Evolutionary conservation across 2,329 filamentous ascomycete genomes (phyloP), one percentile per base, ranked within the genome.

Genomic region (Cladorrhinum sp.): DNA sequence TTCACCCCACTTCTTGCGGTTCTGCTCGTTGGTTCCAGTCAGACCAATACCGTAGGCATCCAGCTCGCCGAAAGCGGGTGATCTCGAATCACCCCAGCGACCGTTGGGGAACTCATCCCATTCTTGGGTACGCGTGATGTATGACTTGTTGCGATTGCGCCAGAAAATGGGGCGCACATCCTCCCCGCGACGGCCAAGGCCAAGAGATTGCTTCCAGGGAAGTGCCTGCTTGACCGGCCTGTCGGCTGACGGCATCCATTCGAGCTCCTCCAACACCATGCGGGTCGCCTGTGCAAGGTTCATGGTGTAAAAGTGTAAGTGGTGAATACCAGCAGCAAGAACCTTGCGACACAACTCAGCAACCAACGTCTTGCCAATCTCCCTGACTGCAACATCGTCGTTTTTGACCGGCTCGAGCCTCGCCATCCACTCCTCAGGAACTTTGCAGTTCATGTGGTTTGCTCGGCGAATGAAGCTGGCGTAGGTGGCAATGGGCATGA

Each of bases 61-160:
- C 57, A 98, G 80, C 75, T 97, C 92, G 70, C 95, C 95, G 71
- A 97, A 99, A 55, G 95, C 95, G 63, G 95, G 95, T 61, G 94
- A 98, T 66, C 95, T 86, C 57, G 93, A 94, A 75, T 99, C 95
- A 76, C 95, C 96, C 95, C 95, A 99, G 75, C 95, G 90, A 52
- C 95, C 95, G 80, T 99, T 99, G 59, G 95, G 95, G 70, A 97
- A 99, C 75, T 99, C 95, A 70, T 99, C 95, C 95, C 95, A 99
- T 68, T 97, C 94, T 73, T 97, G 93, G 0, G 95, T 99, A 59
- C 95, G 91, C 59, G 92, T 87, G 59, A 99, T 88, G 70, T 99
- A 99, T 3, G 93, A 96, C 72, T 95, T 92, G 77, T 96, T 95
- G 61, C 95, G 87, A 77, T 98, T 97, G 69, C 94, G 88, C 95